Evolutionary conservation across 1,284 basidiomycete genomes (phyloP).

Genomic region (Rhodotorula sp.): DNA sequence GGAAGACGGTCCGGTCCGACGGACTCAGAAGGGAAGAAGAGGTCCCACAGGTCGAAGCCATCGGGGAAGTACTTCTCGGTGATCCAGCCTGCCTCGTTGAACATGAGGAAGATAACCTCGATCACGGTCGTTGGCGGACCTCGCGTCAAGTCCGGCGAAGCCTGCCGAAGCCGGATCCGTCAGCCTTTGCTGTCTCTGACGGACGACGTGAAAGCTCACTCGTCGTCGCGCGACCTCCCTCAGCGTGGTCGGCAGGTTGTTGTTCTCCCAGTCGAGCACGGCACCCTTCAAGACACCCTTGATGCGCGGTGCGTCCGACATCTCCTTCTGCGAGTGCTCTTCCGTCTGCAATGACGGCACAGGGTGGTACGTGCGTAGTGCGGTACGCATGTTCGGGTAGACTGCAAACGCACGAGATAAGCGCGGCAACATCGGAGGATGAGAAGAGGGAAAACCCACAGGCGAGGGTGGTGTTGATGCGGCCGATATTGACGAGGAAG

Average conservation of each 20-base stretch:
- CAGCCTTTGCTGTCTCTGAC: not conserved
- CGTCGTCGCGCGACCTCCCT: conserved; percentile 60
- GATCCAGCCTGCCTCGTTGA: conserved; percentile 64
- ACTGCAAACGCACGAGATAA: conserved; percentile 32
- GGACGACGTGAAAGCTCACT: conserved; percentile 49
- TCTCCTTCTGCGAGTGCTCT: conserved; percentile 61
- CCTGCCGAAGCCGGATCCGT: not conserved
- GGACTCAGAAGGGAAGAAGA: conserved; percentile 63
- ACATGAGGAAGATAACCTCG: conserved; percentile 72
- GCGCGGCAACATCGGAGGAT: not conserved
- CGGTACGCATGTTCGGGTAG: conserved; percentile 70
- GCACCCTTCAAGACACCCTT: conserved; percentile 73
- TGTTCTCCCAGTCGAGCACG: conserved; percentile 66
- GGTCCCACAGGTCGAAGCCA: conserved; percentile 70
- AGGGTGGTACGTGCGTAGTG: conserved; percentile 75
- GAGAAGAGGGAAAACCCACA: conserved; percentile 57
- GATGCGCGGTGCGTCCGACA: conserved; percentile 78
- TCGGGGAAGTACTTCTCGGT: conserved; percentile 69
- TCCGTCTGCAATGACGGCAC: conserved; percentile 71
- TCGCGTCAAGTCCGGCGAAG: conserved; percentile 51
- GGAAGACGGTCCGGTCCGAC: no score
- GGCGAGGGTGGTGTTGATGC: conserved; percentile 90
- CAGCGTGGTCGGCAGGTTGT: conserved; percentile 64
- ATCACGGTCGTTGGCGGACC: conserved; percentile 74
- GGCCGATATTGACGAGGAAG: conserved; percentile 82